These are phyloP conservation scores for Leccinum pachyderme DNA, from an alignment of 1,284 basidiomycete species.

Conservation along the genomic window DNA sequence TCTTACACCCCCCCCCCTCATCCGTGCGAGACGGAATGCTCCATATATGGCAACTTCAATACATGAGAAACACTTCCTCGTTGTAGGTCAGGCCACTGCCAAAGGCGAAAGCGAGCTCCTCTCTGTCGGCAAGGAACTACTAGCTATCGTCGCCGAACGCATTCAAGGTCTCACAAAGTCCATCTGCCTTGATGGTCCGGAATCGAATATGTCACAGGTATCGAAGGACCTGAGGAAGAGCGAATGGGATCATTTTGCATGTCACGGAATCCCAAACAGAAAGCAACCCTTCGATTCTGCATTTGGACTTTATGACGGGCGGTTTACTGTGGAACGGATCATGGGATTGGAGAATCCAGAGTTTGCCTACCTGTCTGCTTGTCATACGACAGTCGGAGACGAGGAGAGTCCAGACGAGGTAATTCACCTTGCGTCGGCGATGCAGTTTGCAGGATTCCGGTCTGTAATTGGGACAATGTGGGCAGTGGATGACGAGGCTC, in stretches of 20 bases:
- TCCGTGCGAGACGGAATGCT: background rate
- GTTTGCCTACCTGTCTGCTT: background rate
- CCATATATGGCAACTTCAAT: too few species aligned
- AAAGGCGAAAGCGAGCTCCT: background rate
- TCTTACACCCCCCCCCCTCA: too few species aligned
- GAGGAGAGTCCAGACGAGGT: too few species aligned
- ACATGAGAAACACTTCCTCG: background rate
- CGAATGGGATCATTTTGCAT: too few species aligned
- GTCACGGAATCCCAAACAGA: too few species aligned
- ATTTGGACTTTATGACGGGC: background rate
- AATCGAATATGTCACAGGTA: background rate
- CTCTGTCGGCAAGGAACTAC: background rate
- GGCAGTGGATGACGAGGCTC: background rate
- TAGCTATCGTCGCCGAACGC: too few species aligned
- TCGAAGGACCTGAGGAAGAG: background rate
- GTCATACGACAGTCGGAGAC: background rate
- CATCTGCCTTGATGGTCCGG: background rate
- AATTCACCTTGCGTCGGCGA: background rate
- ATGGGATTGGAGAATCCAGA: background rate
- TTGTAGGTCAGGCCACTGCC: background rate
- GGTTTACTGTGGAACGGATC: background rate
- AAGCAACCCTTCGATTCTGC: too few species aligned
- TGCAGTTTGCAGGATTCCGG: background rate
- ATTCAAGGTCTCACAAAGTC: background rate
- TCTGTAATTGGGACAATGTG: background rate